phyloP scores from a whole-genome alignment of 2,329 filamentous ascomycete species.

The Penicillium brevicompactum region DNA sequence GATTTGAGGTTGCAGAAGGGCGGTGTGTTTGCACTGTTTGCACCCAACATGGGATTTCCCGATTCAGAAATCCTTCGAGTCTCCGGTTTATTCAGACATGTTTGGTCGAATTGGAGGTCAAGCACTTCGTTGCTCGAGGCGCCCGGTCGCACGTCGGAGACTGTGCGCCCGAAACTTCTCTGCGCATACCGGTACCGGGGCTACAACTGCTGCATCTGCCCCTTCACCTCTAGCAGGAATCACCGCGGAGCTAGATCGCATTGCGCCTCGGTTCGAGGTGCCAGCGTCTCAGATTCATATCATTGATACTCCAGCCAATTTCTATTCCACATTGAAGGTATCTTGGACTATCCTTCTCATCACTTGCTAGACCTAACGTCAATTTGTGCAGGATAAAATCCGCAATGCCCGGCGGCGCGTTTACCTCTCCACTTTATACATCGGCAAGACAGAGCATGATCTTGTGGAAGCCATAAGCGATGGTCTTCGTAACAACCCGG shows the following conservation, averaged over 20 bases:
- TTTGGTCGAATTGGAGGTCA: conserved; percentile 44
- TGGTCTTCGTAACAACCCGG: conserved; percentile 72
- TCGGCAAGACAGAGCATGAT: conserved; percentile 90
- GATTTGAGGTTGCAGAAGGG: conserved; percentile 28
- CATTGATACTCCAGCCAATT: conserved; percentile 78
- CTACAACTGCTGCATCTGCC: conserved; percentile 27
- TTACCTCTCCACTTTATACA: conserved; percentile 94
- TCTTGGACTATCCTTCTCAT: neutral
- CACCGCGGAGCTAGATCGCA: conserved; percentile 76
- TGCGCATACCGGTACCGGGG: conserved; percentile 29
- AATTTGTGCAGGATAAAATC: conserved; percentile 69
- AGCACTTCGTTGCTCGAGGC: conserved; percentile 37
- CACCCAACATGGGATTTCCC: conserved; percentile 21
- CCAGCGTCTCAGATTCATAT: conserved; percentile 78
- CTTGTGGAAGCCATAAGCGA: conserved; percentile 77
- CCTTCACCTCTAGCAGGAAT: conserved; percentile 60
- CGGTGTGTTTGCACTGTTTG: conserved; percentile 42
- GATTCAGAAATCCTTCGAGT: conserved; percentile 21
- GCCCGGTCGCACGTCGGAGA: conserved; percentile 33
- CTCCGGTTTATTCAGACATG: conserved; percentile 29
- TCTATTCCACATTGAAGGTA: conserved; percentile 90
- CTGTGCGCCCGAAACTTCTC: conserved; percentile 42
- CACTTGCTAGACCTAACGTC: conserved; percentile 3
- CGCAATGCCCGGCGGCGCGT: conserved; percentile 74
- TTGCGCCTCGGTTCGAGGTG: conserved; percentile 89